These are phyloP conservation scores for Ambrosiella beaveri DNA, from an alignment of 2,329 filamentous ascomycete genomes.

Conservation along the genomic window DNA sequence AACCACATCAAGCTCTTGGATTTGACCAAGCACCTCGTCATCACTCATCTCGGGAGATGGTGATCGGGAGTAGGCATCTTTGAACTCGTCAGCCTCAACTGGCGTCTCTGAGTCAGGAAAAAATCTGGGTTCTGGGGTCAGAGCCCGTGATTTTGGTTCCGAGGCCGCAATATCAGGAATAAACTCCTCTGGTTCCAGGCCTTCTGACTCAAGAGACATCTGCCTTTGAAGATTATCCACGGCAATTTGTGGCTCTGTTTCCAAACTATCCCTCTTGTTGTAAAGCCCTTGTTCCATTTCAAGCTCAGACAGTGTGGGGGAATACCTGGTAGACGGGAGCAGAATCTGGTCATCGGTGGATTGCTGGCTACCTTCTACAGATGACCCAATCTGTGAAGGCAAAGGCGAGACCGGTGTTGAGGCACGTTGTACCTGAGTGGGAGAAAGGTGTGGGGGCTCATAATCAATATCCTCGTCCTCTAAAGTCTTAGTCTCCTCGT, in stretches of 20 bases:
- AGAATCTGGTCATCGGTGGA: background rate
- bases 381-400: background rate
- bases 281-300: background rate
- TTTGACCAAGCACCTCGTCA: background rate
- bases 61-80: slow-evolving; percentile 1
- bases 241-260: slow-evolving; percentile 1
- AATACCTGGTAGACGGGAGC: slow-evolving; percentile 4
- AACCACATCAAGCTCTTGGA: background rate
- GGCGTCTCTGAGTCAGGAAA: background rate
- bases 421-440: background rate
- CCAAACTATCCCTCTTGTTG: background rate
- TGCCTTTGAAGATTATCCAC: background rate
- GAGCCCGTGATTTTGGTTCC: slow-evolving; percentile 4
- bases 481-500: background rate
- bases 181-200: background rate
- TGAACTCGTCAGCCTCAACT: background rate
- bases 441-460: background rate
- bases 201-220: background rate
- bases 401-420: too few relatives aligned
- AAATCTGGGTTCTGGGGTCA: slow-evolving; percentile 9
- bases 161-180: background rate
- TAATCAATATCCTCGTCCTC: background rate
- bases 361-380: background rate
- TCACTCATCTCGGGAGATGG: slow-evolving; percentile 2
- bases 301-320: slow-evolving; percentile 2